Conservation (phyloP, 2,329 filamentous ascomycete genomes). For the Torrubiella hemipterigena region DNA sequence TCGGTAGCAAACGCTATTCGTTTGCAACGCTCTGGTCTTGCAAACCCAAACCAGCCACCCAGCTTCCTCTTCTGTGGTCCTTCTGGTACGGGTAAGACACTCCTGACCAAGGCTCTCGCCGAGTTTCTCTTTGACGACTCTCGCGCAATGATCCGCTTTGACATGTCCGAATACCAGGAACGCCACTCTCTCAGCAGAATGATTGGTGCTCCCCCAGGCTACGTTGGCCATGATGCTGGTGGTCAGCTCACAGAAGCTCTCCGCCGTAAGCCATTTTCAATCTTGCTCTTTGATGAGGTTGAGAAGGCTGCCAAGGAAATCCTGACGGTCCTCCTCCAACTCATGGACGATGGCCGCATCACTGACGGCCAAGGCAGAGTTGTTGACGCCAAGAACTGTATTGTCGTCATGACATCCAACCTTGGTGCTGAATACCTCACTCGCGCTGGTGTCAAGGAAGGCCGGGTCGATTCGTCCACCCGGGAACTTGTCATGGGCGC, state of each 20-base stretch:
- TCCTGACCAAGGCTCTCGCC: constrained; percentile 91
- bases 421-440: constrained; percentile 88
- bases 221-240: constrained; percentile 91
- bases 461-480: constrained; percentile 75
- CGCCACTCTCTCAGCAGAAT: constrained; percentile 89
- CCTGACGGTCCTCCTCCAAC: constrained; percentile 90
- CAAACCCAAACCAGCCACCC: constrained; percentile 91
- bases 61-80: constrained; percentile 99
- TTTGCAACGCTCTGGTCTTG: constrained; percentile 84
- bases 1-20: constrained; percentile 94
- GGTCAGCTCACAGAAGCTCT: constrained; percentile 93
- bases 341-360: constrained; percentile 98
- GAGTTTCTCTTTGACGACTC: constrained; percentile 97
- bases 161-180: constrained; percentile 99
- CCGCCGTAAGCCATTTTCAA: constrained; percentile 91
- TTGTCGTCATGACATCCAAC: constrained; percentile 99
- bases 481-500: constrained; percentile 83
- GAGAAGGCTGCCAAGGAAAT: constrained; percentile 98
- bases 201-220: constrained; percentile 95
- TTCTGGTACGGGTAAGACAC: constrained; percentile 94
- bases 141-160: constrained; percentile 96
- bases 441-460: constrained; percentile 64
- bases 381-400: constrained; percentile 93
- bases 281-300: constrained; percentile 93
- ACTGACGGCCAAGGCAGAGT: constrained; percentile 94